A percentile compares a stretch with the other conserved stretches of the same genome.
Conservation (phyloP, 495 filamentous ascomycete species). For the Neurospora africana region DNA sequence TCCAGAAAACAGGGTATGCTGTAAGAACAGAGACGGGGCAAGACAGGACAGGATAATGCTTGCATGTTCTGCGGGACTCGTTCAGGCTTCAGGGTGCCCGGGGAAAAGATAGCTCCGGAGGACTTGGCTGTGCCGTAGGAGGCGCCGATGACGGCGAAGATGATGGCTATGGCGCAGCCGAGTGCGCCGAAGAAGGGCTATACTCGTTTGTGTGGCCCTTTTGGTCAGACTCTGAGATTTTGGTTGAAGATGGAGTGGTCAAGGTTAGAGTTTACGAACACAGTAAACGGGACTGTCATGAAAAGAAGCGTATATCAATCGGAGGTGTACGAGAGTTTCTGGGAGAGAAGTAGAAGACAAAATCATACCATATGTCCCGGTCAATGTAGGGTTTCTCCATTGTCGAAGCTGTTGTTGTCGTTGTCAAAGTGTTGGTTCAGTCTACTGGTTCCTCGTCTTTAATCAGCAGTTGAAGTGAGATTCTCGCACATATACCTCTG, state of each 20-base stretch:
- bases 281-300: constrained; percentile 32
- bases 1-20: too few relatives aligned
- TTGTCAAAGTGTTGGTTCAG: not conserved
- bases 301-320: constrained; percentile 3
- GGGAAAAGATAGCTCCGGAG: constrained; percentile 70
- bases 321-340: not conserved
- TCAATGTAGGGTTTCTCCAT: not conserved
- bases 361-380: constrained; percentile 12
- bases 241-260: not conserved
- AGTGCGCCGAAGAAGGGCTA: constrained; percentile 38
- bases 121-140: constrained; percentile 85
- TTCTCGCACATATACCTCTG: not conserved
- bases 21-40: not conserved
- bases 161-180: constrained; percentile 52
- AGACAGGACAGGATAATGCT: too few relatives aligned
- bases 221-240: not conserved
- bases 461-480: not conserved
- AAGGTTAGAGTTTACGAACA: constrained; percentile 14
- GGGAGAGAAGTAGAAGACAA: not conserved
- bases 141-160: constrained; percentile 62
- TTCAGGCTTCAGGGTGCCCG: constrained; percentile 48
- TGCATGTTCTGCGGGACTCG: constrained; percentile 69
- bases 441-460: not conserved
- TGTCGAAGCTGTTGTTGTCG: not conserved
- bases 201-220: constrained; percentile 7